Conservation (phyloP, 768 basidiomycete genomes). For the Pleurotus pulmonarius region DNA sequence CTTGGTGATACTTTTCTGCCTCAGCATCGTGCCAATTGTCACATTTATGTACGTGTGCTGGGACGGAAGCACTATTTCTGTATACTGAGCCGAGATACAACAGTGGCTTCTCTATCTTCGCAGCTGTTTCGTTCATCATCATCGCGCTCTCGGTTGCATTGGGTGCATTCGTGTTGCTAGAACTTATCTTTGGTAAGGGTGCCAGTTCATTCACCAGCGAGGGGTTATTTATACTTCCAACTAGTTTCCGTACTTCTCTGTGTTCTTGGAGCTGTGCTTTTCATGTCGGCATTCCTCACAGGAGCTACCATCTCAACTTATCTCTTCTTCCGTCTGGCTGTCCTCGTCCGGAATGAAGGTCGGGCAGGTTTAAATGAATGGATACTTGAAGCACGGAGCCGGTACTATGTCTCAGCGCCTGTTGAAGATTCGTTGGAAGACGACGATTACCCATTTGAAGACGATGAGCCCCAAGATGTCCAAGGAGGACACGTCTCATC, state of each 20-base stretch:
- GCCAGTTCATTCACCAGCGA: too few relatives aligned
- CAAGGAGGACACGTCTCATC: neutral
- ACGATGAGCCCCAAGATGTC: neutral
- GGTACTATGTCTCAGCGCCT: neutral
- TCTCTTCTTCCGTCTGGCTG: conserved; percentile 16
- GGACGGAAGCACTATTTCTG: neutral
- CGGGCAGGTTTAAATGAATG: conserved; percentile 16
- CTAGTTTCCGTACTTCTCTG: conserved; percentile 17
- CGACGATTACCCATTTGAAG: neutral
- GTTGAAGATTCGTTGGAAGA: neutral
- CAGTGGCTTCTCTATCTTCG: conserved; percentile 26
- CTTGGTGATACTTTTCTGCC: conserved; percentile 30
- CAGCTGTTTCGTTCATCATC: conserved; percentile 28
- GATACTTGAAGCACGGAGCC: conserved; percentile 15
- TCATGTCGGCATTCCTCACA: conserved; percentile 20
- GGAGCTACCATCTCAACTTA: conserved; percentile 15
- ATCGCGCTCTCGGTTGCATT: conserved; percentile 31
- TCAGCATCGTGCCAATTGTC: conserved; percentile 29
- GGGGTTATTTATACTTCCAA: neutral
- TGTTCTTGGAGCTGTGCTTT: conserved; percentile 16
- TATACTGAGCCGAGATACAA: neutral
- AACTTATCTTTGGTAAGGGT: conserved; percentile 27
- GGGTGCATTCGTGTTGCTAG: conserved; percentile 24
- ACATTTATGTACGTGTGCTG: conserved; percentile 34
- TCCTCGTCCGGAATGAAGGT: conserved; percentile 17